Base-by-base conservation (phyloP, 169 alveolate genomes). In the Sarcocystis neurona region DNA sequence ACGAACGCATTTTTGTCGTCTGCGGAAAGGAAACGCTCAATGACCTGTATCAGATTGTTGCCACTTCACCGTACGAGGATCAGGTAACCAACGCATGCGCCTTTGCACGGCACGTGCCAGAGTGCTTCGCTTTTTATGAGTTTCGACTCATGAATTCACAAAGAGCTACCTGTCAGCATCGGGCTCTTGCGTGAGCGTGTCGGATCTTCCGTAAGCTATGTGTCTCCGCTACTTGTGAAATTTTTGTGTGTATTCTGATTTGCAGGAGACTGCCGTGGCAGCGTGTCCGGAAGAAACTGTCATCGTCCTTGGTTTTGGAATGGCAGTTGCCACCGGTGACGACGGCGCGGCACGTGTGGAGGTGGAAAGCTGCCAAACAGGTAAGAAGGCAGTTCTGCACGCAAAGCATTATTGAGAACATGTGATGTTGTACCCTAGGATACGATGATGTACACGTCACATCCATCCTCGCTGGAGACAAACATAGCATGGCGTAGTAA, bases 21-120 rank as follows among this genome's bases (percentile, higher is more conserved):
- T 95, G 97, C 77, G 94, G 96, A 4, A 75, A 79, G 56, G 94
- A 94, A 46, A 90, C 96, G 43, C 53, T 93, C 34, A 94, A 94
- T 2, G 92, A 92, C 39, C 92, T 94, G 18, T 91, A 88, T n/a
- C 97, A 95, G 79, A 95, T 93, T 56, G 92, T 92, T 27, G 93
- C 90, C 41, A n/a, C 30, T 34, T 32, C 37, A 70, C 0, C 46
- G 34, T 2, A 47, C 4, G 86, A 34, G 15, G 58, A 50, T 15
- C 20, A 34, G n/a, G 46, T 43, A 48, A 53, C n/a, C 20, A 53
- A 53, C 63, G 20, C 63, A 53, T n/a, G n/a, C n/a, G n/a, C n/a
- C n/a, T n/a, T n/a, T n/a, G n/a, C n/a, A n/a, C n/a, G n/a, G n/a
- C n/a, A 5, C n/a, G 43, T 75, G 44, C 23, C 3, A 18, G 37